Evolutionary conservation across 495 filamentous ascomycete genomes (phyloP), one percentile per base, ranked within the genome.

Genomic region (Xylaria palmicola): DNA sequence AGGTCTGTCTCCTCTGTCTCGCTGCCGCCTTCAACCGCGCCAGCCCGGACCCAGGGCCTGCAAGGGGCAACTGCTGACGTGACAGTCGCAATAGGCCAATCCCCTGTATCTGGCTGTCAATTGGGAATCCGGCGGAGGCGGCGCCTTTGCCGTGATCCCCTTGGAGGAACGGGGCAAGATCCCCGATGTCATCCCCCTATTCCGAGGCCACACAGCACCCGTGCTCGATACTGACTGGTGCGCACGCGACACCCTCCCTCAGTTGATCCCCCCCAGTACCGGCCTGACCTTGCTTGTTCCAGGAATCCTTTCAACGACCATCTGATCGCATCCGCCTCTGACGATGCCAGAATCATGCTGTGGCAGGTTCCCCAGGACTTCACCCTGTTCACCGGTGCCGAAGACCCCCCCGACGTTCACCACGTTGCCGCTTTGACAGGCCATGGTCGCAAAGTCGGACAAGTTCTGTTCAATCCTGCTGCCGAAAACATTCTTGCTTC

Each of bases 151-250:
- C 43, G 93, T 98, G 51, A 93, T 98, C 68, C 94, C 94, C 56
- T 74, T 97, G 56, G 85, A 87, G 64, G 92, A 98, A 77, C 86
- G 85, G 44, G 94, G 94, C 54, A 88, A 93, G 70, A 73, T 95
- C 39, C 94, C 95, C 26, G 94, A 98, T 72, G 88, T 89, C 68
- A 89, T 98, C 65, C 95, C 94, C 49, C 77, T 98, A 65, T 98
- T 98, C 75, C 87, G 94, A 56, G 94, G 94, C 59, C 94, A 98
- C 74, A 98, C 93, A 40, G 91, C 91, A 36, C 88, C 91, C 41
- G 94, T 98, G 40, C 82, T 98, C 65, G 94, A 98, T 78, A 98
- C 94, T 63, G 95, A 98, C 81, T 98, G 94, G 93, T 94, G 79
- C 69, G 85, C 69, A 68, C 62, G 68, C 69, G 60, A 57, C 63